Evolutionary conservation across 2,329 filamentous ascomycete genomes (phyloP).

Genomic region (Hirsutella thompsonii): DNA sequence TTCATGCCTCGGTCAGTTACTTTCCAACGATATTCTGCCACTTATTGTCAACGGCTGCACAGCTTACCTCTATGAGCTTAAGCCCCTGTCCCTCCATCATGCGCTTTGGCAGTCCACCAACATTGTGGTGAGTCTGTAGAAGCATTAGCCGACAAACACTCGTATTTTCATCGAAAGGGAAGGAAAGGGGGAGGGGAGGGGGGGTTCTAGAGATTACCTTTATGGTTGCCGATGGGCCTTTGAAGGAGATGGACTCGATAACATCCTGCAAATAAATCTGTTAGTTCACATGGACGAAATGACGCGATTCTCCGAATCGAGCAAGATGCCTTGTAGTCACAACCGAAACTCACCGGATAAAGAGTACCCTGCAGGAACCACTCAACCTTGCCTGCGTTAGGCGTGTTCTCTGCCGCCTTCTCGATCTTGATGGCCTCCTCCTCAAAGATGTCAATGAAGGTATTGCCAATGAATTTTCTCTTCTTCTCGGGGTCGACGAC

Average conservation of each 20-base stretch:
- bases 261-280: constrained; percentile 11
- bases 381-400: constrained; percentile 61
- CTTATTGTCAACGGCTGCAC: neutral
- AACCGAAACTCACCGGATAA: constrained; percentile 44
- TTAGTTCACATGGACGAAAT: neutral
- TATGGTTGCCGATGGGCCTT: constrained; percentile 36
- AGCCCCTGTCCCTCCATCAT: constrained; percentile 29
- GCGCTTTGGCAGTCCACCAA: constrained; percentile 51
- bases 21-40: too few species aligned
- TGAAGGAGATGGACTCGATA: constrained; percentile 36
- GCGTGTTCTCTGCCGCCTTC: constrained; percentile 51
- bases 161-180: too few species aligned
- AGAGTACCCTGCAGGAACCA: constrained; percentile 84
- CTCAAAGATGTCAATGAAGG: constrained; percentile 59
- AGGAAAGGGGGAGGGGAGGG: too few species aligned
- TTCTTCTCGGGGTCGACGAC: constrained; percentile 71
- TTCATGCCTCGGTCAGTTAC: too few species aligned
- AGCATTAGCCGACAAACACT: neutral
- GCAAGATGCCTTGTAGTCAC: too few species aligned
- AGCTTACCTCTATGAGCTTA: constrained; percentile 3
- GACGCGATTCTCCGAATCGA: too few species aligned
- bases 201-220: too few species aligned
- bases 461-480: constrained; percentile 78
- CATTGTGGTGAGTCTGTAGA: constrained; percentile 35
- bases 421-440: constrained; percentile 60